phyloP scores from a whole-genome alignment of 2,329 filamentous ascomycete species.

The Calycina marina region DNA sequence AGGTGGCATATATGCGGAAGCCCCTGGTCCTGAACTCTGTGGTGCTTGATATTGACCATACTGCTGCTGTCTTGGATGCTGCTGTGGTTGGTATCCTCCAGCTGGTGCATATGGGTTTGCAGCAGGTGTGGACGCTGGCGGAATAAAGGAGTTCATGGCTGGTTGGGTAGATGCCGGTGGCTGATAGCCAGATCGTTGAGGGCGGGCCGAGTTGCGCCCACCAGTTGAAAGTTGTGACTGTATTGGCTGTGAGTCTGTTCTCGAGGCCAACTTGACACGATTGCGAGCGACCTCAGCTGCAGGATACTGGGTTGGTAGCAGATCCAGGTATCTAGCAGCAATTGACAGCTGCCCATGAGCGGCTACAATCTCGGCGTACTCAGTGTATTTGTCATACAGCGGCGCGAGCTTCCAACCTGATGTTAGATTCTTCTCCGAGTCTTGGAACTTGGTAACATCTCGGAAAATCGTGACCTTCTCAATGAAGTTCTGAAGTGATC shows the following conservation, averaged over 20 bases:
- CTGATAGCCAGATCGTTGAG: conserved; percentile 32
- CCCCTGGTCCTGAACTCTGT: conserved; percentile 17
- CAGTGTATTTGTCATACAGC: conserved; percentile 88
- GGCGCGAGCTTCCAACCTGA: conserved; percentile 79
- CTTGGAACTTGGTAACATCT: conserved; percentile 80
- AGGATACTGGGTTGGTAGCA: conserved; percentile 71
- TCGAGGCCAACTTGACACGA: conserved; percentile 72
- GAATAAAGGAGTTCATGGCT: conserved; percentile 25
- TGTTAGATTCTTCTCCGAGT: conserved; percentile 54
- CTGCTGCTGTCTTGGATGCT: conserved; percentile 16
- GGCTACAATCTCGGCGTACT: conserved; percentile 91
- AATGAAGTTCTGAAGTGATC: conserved; percentile 80
- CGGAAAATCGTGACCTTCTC: conserved; percentile 98
- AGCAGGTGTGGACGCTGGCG: conserved; percentile 19
- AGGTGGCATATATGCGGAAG: conserved; percentile 15
- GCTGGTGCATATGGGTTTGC: conserved; percentile 25
- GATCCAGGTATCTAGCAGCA: conserved; percentile 81
- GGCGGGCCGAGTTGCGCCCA: conserved; percentile 28
- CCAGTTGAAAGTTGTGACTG: conserved; percentile 20
- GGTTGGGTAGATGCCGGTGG: conserved; percentile 23
- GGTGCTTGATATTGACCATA: conserved; percentile 22
- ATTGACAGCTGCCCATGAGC: conserved; percentile 74
- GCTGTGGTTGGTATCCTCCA: conserved; percentile 25
- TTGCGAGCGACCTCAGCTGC: conserved; percentile 77
- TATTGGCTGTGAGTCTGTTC: conserved; percentile 29